These are phyloP conservation scores for Cynanchum wilfordii DNA, from an alignment of 257 asterid species.

Conservation along the genomic window DNA sequence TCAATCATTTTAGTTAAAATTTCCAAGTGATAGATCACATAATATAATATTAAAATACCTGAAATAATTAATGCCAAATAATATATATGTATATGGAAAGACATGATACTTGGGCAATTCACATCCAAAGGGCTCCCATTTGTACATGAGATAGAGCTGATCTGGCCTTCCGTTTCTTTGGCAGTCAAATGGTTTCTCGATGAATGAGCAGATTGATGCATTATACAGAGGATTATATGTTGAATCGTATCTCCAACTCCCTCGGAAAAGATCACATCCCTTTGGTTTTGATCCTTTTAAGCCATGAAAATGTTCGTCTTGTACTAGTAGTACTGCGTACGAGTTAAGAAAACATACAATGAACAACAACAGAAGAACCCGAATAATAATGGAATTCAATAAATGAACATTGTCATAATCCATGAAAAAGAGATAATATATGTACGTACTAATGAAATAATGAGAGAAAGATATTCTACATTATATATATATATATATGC, in stretches of 20 bases:
- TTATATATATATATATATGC: neutral
- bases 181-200: constrained; percentile 59
- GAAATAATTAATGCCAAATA: too few species aligned
- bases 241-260: constrained; percentile 54
- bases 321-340: constrained; percentile 10
- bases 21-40: neutral
- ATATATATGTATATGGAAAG: too few species aligned
- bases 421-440: neutral
- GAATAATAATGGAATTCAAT: neutral
- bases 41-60: too few species aligned
- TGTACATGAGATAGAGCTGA: constrained; percentile 48
- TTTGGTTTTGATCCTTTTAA: constrained; percentile 7
- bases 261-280: constrained; percentile 52
- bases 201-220: constrained; percentile 52
- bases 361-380: neutral
- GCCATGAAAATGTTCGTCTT: constrained; percentile 4
- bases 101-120: too few species aligned
- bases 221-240: constrained; percentile 36
- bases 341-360: neutral
- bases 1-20: too few species aligned
- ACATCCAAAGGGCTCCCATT: constrained; percentile 50
- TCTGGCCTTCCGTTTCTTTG: constrained; percentile 62
- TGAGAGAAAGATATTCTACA: too few species aligned
- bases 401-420: neutral
- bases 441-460: neutral